Evolutionary conservation across 208 protist species (phyloP).

Genomic region (Trypanosoma theileri): DNA sequence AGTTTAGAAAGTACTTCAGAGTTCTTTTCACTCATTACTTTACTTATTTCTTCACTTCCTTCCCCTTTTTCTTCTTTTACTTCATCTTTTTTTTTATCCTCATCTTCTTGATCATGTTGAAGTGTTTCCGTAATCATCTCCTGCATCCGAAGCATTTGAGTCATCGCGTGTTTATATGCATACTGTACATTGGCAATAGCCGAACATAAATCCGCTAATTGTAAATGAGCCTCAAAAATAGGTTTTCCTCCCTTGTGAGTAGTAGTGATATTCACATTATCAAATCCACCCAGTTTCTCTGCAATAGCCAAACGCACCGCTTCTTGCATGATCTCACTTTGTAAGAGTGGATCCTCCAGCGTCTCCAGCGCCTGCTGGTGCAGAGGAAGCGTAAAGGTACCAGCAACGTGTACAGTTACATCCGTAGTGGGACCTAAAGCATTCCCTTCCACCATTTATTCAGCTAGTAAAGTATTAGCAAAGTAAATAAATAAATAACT

Average conservation of each 20-base stretch:
- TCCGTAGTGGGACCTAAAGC: conserved; percentile 15
- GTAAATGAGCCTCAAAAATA: conserved; percentile 32
- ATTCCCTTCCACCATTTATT: conserved; percentile 3
- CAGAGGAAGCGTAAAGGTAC: conserved; percentile 48
- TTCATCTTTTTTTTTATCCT: conserved; percentile 6
- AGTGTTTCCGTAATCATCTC: conserved; percentile 29
- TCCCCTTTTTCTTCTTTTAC: background rate
- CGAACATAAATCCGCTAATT: conserved; percentile 39
- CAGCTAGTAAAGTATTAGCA: background rate
- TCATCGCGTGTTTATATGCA: conserved; percentile 53
- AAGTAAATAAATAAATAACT: conserved; percentile 2
- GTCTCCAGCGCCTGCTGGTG: conserved; percentile 45
- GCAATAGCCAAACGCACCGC: conserved; percentile 56
- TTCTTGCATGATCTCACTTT: conserved; percentile 69
- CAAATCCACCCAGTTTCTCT: conserved; percentile 74
- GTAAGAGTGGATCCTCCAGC: conserved; percentile 55
- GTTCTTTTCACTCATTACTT: background rate
- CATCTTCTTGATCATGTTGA: background rate
- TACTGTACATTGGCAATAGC: conserved; percentile 60
- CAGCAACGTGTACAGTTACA: conserved; percentile 54
- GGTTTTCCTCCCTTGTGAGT: conserved; percentile 17
- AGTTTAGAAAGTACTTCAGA: conserved; percentile 10
- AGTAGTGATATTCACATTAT: conserved; percentile 37
- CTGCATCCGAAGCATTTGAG: conserved; percentile 38
- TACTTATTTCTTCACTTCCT: background rate